A percentile compares a stretch with the other conserved stretches of the same genome.
Conservation (phyloP, 148 eudicot genomes). For the Silene conica region DNA sequence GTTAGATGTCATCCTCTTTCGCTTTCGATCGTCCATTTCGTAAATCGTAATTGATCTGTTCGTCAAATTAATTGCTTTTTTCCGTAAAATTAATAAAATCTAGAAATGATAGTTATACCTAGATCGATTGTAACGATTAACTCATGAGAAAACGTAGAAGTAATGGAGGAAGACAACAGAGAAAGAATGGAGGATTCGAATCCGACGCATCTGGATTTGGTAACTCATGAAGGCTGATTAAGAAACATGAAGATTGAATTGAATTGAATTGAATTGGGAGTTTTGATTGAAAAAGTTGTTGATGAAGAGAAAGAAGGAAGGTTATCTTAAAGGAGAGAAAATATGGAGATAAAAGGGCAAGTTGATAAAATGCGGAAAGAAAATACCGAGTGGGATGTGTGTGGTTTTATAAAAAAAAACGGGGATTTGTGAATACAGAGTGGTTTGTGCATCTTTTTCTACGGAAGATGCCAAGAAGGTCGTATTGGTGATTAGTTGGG, state of each 20-base stretch:
- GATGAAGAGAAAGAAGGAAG: neutral
- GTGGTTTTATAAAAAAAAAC: neutral
- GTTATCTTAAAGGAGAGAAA: neutral
- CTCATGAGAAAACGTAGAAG: slow-evolving; percentile 80
- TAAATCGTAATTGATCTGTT: neutral
- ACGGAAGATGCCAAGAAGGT: neutral
- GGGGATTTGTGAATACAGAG: neutral
- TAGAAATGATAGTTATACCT: neutral
- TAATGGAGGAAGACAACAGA: slow-evolving; percentile 90
- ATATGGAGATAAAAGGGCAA: neutral
- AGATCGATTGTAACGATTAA: slow-evolving; percentile 11
- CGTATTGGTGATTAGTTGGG: neutral
- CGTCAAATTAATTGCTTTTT: neutral
- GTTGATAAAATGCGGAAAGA: neutral
- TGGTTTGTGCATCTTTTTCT: neutral
- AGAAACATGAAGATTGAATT: slow-evolving; percentile 33
- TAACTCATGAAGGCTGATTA: slow-evolving; percentile 41
- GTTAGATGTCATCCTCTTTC: slow-evolving; percentile 83
- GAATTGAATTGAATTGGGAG: slow-evolving; percentile 2
- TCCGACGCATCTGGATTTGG: slow-evolving; percentile 52
- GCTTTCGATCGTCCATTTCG: slow-evolving; percentile 56
- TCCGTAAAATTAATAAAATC: neutral
- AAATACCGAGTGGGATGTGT: neutral
- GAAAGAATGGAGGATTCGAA: slow-evolving; percentile 79
- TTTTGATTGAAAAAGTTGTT: neutral